phyloP scores from a whole-genome alignment of 176 grass and related monocot species.

The Phoenix dactylifera region DNA sequence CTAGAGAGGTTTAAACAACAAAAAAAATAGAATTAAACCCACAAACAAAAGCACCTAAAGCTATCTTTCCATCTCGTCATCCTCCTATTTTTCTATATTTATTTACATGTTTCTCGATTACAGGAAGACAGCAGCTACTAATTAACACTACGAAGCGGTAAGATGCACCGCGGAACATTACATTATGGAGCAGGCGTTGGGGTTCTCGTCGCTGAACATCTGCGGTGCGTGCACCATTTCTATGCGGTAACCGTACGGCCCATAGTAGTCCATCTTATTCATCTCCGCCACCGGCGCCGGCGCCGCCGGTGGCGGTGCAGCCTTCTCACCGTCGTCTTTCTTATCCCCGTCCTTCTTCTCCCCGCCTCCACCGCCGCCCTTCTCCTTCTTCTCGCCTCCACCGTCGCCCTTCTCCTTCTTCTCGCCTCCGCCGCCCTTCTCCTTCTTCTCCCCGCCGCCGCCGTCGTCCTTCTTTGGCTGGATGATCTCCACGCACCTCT shows the following conservation, averaged over 20 bases:
- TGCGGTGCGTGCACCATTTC: slow-evolving; percentile 19
- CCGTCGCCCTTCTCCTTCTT: slow-evolving; percentile 4
- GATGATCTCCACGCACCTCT: slow-evolving; percentile 52
- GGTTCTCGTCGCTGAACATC: slow-evolving; percentile 34
- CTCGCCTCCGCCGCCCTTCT: background rate
- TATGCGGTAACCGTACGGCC: slow-evolving; percentile 7
- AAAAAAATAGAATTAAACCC: no score
- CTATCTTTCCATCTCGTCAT: no score
- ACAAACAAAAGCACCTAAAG: no score
- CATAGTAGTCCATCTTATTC: slow-evolving; percentile 5
- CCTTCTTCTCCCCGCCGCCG: background rate
- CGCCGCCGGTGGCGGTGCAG: background rate
- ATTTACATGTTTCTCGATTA: no score
- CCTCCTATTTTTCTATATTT: no score
- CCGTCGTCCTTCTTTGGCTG: slow-evolving; percentile 19
- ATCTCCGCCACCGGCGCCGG: no score
- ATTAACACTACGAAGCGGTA: no score
- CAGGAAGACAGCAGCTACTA: no score
- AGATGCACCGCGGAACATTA: background rate
- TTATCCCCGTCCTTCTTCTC: no score
- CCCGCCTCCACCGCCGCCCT: background rate
- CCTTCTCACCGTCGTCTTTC: no score
- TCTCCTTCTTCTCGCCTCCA: no score
- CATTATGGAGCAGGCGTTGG: slow-evolving; percentile 26
- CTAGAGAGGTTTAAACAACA: no score